Conservation (phyloP, 2,329 filamentous ascomycete species). For the Zopfia rhizophila region DNA sequence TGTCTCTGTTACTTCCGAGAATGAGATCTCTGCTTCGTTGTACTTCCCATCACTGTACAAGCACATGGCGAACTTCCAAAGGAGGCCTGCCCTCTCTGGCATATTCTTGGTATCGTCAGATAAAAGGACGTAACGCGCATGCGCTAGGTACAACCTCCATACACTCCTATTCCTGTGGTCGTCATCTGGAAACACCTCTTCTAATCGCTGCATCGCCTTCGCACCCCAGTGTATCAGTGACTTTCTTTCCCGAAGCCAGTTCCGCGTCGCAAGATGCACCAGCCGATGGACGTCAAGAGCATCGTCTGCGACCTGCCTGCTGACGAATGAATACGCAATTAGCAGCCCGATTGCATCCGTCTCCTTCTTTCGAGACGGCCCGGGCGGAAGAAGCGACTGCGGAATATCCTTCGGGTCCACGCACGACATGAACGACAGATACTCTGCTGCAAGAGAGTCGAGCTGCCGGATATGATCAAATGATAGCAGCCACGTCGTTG, state of each 20-base stretch:
- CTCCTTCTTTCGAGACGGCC: conserved; percentile 17
- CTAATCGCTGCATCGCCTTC: conserved; percentile 14
- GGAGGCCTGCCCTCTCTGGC: neutral
- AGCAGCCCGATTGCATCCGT: conserved; percentile 35
- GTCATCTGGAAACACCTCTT: conserved; percentile 20
- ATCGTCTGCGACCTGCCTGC: conserved; percentile 16
- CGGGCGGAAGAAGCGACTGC: conserved; percentile 21
- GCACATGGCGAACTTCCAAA: neutral
- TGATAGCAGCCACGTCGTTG: conserved; percentile 56
- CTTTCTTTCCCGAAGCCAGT: conserved; percentile 18
- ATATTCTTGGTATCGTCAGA: neutral
- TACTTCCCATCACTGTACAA: neutral
- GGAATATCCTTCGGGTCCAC: conserved; percentile 48
- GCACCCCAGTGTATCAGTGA: conserved; percentile 8
- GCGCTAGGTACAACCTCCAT: conserved; percentile 26
- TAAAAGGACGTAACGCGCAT: conserved; percentile 8
- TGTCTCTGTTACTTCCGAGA: neutral
- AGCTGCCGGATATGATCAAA: conserved; percentile 47
- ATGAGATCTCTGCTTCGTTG: neutral
- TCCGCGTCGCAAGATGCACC: conserved; percentile 27
- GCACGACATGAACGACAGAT: conserved; percentile 56
- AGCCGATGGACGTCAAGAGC: conserved; percentile 25
- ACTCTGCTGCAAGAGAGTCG: conserved; percentile 43
- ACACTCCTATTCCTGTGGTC: conserved; percentile 17
- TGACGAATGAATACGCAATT: conserved; percentile 34